Percentiles rank a stretch among this genome's conserved stretches.
Evolutionary conservation across 2,329 filamentous ascomycete species (phyloP).

Genomic region (Ophiostoma sp.): DNA sequence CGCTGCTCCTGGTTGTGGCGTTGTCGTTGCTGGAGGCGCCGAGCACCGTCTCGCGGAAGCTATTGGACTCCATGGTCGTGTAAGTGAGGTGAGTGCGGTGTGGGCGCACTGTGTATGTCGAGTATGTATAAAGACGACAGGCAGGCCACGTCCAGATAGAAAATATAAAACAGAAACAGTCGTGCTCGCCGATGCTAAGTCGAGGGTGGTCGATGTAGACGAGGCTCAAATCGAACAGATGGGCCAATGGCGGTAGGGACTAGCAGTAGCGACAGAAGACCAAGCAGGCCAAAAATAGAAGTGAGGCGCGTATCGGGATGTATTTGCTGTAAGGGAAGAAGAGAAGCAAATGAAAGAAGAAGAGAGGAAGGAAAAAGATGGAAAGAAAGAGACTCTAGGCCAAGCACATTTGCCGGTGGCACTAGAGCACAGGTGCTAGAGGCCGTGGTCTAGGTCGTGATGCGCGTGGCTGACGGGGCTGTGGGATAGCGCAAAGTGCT

Average conservation of each 20-base stretch:
- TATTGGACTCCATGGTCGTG: slow-evolving; percentile 33
- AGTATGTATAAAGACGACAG: neutral
- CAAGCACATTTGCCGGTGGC: slow-evolving; percentile 15
- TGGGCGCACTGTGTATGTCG: neutral
- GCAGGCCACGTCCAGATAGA: too few species aligned
- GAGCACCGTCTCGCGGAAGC: slow-evolving; percentile 48
- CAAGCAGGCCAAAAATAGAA: neutral
- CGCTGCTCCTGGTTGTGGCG: neutral
- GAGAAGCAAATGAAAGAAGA: neutral
- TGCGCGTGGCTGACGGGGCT: slow-evolving; percentile 16
- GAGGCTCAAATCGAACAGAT: neutral
- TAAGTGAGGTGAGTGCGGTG: slow-evolving; percentile 1
- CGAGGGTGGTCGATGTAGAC: neutral
- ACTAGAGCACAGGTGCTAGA: neutral
- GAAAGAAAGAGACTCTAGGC: neutral
- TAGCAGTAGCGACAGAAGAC: slow-evolving; percentile 4
- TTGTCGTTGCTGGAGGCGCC: slow-evolving; percentile 35
- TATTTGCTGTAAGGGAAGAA: neutral
- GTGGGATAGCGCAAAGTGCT: slow-evolving; percentile 9
- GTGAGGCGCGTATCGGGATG: neutral
- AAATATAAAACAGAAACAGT: neutral
- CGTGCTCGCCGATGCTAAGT: neutral
- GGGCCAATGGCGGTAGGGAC: slow-evolving; percentile 18
- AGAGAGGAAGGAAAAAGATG: neutral
- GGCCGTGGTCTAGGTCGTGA: slow-evolving; percentile 9